These are phyloP conservation scores for Podospora tetraspora DNA, from an alignment of 495 filamentous ascomycete genomes.

Conservation along the genomic window DNA sequence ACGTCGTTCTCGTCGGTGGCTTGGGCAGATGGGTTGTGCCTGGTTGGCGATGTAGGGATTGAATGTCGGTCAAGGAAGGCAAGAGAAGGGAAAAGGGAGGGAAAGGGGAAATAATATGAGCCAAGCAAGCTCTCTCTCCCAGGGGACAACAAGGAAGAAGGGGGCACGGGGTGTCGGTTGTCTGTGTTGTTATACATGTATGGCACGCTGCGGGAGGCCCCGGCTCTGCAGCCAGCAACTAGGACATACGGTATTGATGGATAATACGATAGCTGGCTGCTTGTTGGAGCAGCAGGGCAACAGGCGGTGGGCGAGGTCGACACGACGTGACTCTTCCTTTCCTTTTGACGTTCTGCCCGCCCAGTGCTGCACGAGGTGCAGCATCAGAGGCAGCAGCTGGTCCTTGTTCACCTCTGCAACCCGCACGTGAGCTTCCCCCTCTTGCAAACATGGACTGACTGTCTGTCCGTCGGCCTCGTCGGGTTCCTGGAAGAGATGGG, in stretches of 20 bases:
- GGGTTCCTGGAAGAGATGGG: not conserved
- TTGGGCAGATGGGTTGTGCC: not conserved
- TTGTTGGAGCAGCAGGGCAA: not conserved
- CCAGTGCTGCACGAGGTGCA: not conserved
- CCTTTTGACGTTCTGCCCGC: not conserved
- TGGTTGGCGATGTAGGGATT: not conserved
- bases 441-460: not conserved
- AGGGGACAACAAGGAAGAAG: not conserved
- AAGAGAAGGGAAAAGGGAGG: not conserved
- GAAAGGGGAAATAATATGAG: not conserved
- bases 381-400: slow-evolving; percentile 3
- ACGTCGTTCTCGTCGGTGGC: not conserved
- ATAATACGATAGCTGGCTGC: slow-evolving; percentile 1
- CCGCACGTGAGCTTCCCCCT: not conserved
- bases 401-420: slow-evolving; percentile 1
- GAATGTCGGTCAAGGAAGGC: not conserved
- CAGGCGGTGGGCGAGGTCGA: not conserved
- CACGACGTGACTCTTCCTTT: not conserved
- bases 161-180: not conserved
- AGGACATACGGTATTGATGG: not conserved
- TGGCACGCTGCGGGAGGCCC: slow-evolving; percentile 1
- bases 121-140: not conserved
- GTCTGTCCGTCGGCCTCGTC: not conserved
- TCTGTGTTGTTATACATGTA: slow-evolving; percentile 4
- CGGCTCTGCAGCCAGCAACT: not conserved